Evolutionary conservation across 169 alveolate genomes (phyloP).

Genomic region (Miamiensis avidus): DNA sequence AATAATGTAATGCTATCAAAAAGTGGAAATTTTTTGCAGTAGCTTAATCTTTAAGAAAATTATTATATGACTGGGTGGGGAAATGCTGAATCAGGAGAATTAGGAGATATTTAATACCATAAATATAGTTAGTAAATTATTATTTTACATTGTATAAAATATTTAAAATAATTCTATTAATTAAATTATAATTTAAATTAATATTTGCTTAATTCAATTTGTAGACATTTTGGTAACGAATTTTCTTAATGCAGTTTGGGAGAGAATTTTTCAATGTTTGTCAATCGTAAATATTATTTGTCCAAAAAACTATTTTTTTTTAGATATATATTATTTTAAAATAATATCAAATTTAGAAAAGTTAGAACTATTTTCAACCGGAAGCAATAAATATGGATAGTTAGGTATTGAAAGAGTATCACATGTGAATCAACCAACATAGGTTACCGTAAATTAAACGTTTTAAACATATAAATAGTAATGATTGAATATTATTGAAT

Average conservation of each 20-base stretch:
- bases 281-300: slow-evolving; percentile 30
- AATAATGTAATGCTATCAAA: too few relatives aligned
- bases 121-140: slow-evolving; percentile 2
- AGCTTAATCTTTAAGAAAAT: slow-evolving; percentile 4
- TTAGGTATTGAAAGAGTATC: slow-evolving; percentile 63
- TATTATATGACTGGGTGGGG: slow-evolving; percentile 37
- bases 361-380: slow-evolving; percentile 50
- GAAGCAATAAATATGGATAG: slow-evolving; percentile 67
- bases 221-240: slow-evolving; percentile 7
- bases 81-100: slow-evolving; percentile 7
- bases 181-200: neutral
- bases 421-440: slow-evolving; percentile 5
- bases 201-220: neutral
- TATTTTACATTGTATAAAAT: neutral
- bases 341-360: neutral
- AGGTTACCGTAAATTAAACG: slow-evolving; percentile 13
- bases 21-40: too few relatives aligned
- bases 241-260: slow-evolving; percentile 20
- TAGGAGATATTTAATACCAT: neutral
- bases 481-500: neutral
- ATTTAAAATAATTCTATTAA: neutral
- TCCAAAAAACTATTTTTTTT: neutral
- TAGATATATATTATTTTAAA: neutral
- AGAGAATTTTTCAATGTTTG: slow-evolving; percentile 40
- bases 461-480: neutral